Evolutionary conservation across 2,329 filamentous ascomycete genomes (phyloP), one percentile per base, ranked within the genome.

Genomic region (Diaporthe batatas): DNA sequence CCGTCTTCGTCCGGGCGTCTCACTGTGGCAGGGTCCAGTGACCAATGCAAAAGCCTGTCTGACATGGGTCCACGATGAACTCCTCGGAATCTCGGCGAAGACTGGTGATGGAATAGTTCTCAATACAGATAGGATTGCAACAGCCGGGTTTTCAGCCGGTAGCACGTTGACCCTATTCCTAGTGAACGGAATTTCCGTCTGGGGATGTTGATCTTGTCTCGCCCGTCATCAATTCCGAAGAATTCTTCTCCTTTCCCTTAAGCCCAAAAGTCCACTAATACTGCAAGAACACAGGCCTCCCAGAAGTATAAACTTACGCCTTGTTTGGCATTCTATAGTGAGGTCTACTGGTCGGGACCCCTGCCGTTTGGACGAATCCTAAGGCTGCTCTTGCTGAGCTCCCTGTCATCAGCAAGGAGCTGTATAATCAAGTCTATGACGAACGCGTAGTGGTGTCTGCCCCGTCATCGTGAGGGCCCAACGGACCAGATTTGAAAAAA

Each of bases 311-410:
- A 54, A 32, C 0, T 29, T 2, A 29, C 51, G n/a, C 10, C 51
- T 16, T 54, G 51, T 11, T 54, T 54, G 16, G 51, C 23, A 11
- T 54, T 54, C 51, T 54, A 54, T 54, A 23, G 23, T 29, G 51
- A 54, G 51, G 23, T 54, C 51, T 54, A 54, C 51, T 54, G 51
- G 51, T 54, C 51, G 14, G 14, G 51, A 54, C 51, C 23, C 51
- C 10, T 54, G n/a, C n/a, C n/a, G n/a, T 14, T 54, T 54, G 51
- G 51, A 54, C 23, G n/a, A 23, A 54, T 23, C 23, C 51, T 14
- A 18, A 54, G 18, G 23, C 51, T 54, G 51, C 23, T 11, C 51
- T 54, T 16, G 51, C 51, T 14, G 51, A 23, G 23, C 51, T 54
- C 23, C 51, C 51, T 29, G 12, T 54, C 51, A 54, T 54, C 51